Evolutionary conservation across 1,284 basidiomycete genomes (phyloP), one percentile per base, ranked within the genome.

Genomic region (Boletus smithii): DNA sequence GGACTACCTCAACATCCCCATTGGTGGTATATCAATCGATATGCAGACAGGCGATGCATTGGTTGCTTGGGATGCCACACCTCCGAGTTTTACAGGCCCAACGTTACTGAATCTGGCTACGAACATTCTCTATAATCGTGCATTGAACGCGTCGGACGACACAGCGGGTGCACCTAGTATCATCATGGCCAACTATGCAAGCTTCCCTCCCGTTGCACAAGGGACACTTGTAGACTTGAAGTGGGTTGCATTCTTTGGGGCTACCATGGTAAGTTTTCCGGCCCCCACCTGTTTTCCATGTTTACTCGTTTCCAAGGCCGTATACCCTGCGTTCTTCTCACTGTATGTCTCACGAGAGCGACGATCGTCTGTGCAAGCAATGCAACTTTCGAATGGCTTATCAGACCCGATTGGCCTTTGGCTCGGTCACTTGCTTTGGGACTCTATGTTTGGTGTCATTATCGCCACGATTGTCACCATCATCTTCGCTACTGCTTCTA

Each of bases 361-460:
- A 23, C 73, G 74, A 35, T 83, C 81, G 8, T 80, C 78, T 33
- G 85, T 83, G 2, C 87, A 83, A 66, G 85, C 84, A 5, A 91
- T 87, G 84, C 83, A 86, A 52, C 68, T 85, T 23, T 88, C 84
- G 27, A 91, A 91, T 59, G 88, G 88, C 1, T 70, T 90, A 26
- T 76, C 81, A 5, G 73, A 85, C 45, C 86, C 88, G 5, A 65
- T 80, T 24, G 85, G 84, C 0, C 71, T 91, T 20, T 91, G 88
- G 88, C 69, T 90, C 2, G 88, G 88, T 0, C 88, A 91, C 65
- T 72, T 90, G 6, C 69, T 85, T 55, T 88, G 86, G 63, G 89
- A 91, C 60, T 71, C 80, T 0, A 75, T 86, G 4, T 77, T 79
- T 54, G 74, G 79, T 3, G 48, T 83, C 14, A 62, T 85, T 27